A percentile compares a stretch with the other conserved stretches of the same genome.
Evolutionary conservation across 345 rosid genomes (phyloP).

Genomic region (Rhodamnia argentea): DNA sequence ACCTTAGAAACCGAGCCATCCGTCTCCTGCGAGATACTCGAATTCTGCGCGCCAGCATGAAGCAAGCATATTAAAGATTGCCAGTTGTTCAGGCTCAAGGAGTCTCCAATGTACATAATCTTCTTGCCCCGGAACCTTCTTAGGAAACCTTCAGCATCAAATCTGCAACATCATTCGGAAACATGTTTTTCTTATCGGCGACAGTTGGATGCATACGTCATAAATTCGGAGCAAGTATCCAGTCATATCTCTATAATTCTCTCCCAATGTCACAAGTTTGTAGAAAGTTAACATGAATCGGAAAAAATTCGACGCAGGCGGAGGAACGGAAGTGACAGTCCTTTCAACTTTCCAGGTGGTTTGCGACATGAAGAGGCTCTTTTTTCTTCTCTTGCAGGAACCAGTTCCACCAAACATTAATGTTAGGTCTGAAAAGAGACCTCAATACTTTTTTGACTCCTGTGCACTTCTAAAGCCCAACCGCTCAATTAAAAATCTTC

Average conservation of each 20-base stretch:
- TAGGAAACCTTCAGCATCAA: conserved; percentile 35
- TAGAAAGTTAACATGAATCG: not conserved
- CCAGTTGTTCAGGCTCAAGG: conserved; percentile 47
- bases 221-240: not conserved
- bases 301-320: not conserved
- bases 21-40: conserved; percentile 9
- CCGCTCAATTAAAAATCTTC: not conserved
- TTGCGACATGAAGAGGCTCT: not conserved
- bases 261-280: not conserved
- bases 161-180: conserved; percentile 21
- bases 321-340: not conserved
- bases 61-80: conserved; percentile 51
- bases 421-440: not conserved
- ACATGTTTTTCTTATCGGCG: not conserved
- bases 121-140: conserved; percentile 29
- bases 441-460: not conserved
- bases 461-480: not conserved
- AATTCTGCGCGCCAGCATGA: conserved; percentile 36
- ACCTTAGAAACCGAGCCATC: conserved; percentile 6
- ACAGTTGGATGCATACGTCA: not conserved
- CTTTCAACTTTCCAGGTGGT: not conserved
- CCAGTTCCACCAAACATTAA: not conserved
- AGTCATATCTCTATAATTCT: not conserved
- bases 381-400: not conserved
- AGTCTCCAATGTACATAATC: conserved; percentile 61